Evolutionary conservation across 1,284 basidiomycete species (phyloP), one percentile per base, ranked within the genome.

Genomic region (Rhodofomes roseus): DNA sequence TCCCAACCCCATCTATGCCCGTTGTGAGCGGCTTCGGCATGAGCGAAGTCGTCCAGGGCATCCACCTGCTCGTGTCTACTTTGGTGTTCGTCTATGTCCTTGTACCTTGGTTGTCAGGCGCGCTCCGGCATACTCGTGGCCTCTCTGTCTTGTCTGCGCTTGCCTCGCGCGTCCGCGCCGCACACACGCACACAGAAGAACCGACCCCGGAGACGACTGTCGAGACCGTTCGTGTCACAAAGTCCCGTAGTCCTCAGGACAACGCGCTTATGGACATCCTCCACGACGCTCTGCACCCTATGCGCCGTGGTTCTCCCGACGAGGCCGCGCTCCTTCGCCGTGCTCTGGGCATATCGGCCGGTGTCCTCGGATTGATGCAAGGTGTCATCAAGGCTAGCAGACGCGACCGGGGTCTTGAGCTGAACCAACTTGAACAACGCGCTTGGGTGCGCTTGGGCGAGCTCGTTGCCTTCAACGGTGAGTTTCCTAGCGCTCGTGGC

Each of bases 11-110:
- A 7, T 60, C 57, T 14, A 27, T 43, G 37, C 39, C 34, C 8
- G 34, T 29, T 14, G 39, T 40, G 11, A 50, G 43, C 22, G 65
- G 66, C 23, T 83, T 80, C 73, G 72, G 77, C 8, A 79, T 80
- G 76, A 76, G 76, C 50, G 80, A 86, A 44, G 70, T 77, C 43
- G 66, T 85, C 11, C 87, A 88, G 63, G 67, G 77, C 1, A 77
- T 86, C 67, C 88, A 90, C 65, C 71, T 90, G 1, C 62, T 82
- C 39, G 83, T 87, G 8, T 88, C 87, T 0, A 69, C 83, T 40
- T 70, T 87, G 1, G 80, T 90, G 2, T 78, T 90, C 54, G 66
- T 79, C 55, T 81, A 81, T n/a, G 80, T 86, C 57, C 76, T 86
- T 18, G 58, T 83, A 0, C 77, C 80, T 4, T 81, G 80, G 79